A percentile compares a stretch with the other conserved stretches of the same genome.
These are phyloP conservation scores for Cordia subcordata DNA, from an alignment of 257 asterid species.

Conservation along the genomic window DNA sequence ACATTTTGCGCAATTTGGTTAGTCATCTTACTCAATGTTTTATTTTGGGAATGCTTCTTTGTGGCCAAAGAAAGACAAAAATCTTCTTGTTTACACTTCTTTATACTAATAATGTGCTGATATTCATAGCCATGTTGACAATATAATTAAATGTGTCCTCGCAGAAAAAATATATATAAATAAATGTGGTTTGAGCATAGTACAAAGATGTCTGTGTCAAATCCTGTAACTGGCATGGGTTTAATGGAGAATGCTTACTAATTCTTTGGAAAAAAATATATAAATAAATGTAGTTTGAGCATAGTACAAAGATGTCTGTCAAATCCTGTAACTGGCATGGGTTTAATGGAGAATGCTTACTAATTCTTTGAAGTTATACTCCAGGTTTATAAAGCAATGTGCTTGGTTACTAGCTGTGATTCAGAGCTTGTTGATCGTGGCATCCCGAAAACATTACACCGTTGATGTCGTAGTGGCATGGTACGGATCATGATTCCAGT, in stretches of 20 bases:
- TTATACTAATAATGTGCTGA: too few species aligned
- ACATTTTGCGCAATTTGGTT: too few species aligned
- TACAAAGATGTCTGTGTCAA: neutral
- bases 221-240: neutral
- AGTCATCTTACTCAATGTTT: too few species aligned
- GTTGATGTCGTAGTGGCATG: constrained; percentile 97
- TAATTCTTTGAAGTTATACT: constrained; percentile 11
- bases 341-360: neutral
- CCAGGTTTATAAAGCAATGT: constrained; percentile 77
- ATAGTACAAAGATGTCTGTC: neutral
- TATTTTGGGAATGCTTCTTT: too few species aligned
- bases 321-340: neutral
- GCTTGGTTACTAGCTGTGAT: constrained; percentile 73
- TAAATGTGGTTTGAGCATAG: neutral
- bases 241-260: neutral
- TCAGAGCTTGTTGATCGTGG: constrained; percentile 90
- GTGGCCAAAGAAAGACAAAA: too few species aligned
- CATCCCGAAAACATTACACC: constrained; percentile 94
- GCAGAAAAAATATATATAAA: too few species aligned
- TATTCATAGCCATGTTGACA: neutral
- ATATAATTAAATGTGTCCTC: too few species aligned
- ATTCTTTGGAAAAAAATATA: too few species aligned
- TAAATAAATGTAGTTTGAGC: neutral
- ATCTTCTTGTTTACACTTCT: too few species aligned
- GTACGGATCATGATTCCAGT: constrained; percentile 29